These are phyloP conservation scores for Glycine soja DNA, from an alignment of 306 rosid species.

Conservation along the genomic window DNA sequence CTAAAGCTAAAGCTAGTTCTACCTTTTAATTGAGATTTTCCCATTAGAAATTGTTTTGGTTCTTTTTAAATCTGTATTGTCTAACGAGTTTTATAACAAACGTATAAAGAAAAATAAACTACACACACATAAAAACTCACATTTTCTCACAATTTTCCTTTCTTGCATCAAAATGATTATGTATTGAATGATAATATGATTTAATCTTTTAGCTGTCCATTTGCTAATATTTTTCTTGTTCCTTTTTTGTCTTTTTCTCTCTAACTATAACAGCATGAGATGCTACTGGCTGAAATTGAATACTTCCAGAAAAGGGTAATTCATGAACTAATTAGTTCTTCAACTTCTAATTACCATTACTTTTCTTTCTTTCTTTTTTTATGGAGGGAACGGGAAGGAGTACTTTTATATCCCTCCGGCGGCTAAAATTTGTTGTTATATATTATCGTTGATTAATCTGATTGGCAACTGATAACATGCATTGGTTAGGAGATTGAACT, in stretches of 20 bases:
- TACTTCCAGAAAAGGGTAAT: constrained; percentile 82
- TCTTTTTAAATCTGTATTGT: no score
- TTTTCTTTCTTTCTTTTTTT: background rate
- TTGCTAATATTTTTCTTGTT: constrained; percentile 4
- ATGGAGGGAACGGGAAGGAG: background rate
- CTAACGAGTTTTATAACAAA: no score
- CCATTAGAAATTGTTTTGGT: background rate
- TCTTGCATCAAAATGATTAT: background rate
- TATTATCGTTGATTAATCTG: background rate
- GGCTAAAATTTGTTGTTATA: background rate
- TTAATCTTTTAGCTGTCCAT: background rate
- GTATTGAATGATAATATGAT: no score
- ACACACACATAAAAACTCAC: background rate
- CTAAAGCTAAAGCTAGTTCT: background rate
- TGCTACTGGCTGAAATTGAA: constrained; percentile 86
- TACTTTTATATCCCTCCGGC: background rate
- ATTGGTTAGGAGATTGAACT: constrained; percentile 72
- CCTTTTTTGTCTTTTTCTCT: background rate
- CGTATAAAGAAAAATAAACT: background rate
- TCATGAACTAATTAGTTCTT: background rate
- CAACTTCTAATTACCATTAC: background rate
- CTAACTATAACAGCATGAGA: constrained; percentile 65
- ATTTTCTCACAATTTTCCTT: background rate
- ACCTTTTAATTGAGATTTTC: background rate
- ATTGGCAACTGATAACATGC: background rate